Evolutionary conservation across 257 asterid species (phyloP).

Genomic region (Ballota nigra): DNA sequence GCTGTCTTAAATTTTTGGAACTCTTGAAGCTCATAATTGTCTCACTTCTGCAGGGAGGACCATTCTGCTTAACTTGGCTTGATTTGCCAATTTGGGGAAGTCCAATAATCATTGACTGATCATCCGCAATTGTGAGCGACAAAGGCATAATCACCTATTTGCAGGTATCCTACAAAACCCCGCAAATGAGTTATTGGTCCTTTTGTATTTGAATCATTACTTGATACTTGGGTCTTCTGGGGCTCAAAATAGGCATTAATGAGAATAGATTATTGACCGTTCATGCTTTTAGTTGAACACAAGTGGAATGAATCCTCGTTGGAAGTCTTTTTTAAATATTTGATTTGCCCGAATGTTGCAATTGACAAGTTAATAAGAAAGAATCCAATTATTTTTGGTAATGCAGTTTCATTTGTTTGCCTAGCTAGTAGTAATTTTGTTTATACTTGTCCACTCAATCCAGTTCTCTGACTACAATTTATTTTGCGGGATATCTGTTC

Average conservation of each 20-base stretch:
- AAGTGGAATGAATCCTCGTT: neutral
- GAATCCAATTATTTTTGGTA: neutral
- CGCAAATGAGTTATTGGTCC: neutral
- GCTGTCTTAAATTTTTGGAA: neutral
- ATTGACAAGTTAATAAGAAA: neutral
- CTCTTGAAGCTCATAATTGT: slow-evolving; percentile 16
- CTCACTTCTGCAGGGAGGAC: slow-evolving; percentile 24
- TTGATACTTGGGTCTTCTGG: slow-evolving; percentile 18
- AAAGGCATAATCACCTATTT: neutral
- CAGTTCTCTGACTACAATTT: neutral
- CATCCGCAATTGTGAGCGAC: neutral
- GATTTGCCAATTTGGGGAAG: slow-evolving; percentile 5
- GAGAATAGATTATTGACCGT: neutral
- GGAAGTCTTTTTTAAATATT: slow-evolving; percentile 1
- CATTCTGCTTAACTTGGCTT: slow-evolving; percentile 10
- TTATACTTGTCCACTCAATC: neutral
- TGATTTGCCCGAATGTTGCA: slow-evolving; percentile 3
- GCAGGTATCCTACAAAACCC: slow-evolving; percentile 23
- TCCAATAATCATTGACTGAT: neutral
- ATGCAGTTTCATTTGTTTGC: neutral
- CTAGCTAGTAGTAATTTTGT: neutral
- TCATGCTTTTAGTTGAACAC: slow-evolving; percentile 1
- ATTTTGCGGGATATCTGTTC: neutral
- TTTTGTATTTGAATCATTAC: neutral
- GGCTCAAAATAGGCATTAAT: neutral